Evolutionary conservation across 169 alveolate genomes (phyloP).

Genomic region (Plasmodium relictum): DNA sequence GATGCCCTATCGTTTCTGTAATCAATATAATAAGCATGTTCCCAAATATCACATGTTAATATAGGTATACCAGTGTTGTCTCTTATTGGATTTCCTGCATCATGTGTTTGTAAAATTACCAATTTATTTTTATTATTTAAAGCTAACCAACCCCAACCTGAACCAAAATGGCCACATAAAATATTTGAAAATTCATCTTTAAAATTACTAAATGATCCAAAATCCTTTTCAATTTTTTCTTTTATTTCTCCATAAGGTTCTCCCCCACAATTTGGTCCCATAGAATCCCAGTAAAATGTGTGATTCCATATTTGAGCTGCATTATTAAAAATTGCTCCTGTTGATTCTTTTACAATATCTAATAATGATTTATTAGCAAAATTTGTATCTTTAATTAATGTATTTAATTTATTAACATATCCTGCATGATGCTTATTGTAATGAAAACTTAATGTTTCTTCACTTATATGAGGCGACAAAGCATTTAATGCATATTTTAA

Average conservation of each 20-base stretch:
- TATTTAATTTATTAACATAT: constrained; percentile 92
- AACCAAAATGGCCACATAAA: constrained; percentile 95
- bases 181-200: constrained; percentile 87
- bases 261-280: constrained; percentile 94
- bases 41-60: constrained; percentile 97
- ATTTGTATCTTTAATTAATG: constrained; percentile 52
- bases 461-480: constrained; percentile 95
- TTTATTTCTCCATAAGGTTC: constrained; percentile 91
- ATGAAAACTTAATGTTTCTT: constrained; percentile 93
- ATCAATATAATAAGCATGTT: constrained; percentile 97
- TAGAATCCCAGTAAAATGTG: constrained; percentile 94
- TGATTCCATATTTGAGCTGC: constrained; percentile 96
- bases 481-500: constrained; percentile 94
- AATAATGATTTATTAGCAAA: constrained; percentile 77
- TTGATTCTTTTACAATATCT: constrained; percentile 84
- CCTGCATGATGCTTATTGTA: constrained; percentile 96
- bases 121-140: constrained; percentile 92
- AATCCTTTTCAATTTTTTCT: constrained; percentile 88
- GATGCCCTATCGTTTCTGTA: constrained; percentile 92
- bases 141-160: constrained; percentile 99
- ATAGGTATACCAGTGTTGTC: constrained; percentile 91
- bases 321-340: constrained; percentile 91
- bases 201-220: constrained; percentile 91
- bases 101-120: constrained; percentile 92
- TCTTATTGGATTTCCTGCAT: constrained; percentile 93